These are phyloP conservation scores for Saccharomyces kudriavzevii DNA, from an alignment of 805 yeast species.

Conservation along the genomic window DNA sequence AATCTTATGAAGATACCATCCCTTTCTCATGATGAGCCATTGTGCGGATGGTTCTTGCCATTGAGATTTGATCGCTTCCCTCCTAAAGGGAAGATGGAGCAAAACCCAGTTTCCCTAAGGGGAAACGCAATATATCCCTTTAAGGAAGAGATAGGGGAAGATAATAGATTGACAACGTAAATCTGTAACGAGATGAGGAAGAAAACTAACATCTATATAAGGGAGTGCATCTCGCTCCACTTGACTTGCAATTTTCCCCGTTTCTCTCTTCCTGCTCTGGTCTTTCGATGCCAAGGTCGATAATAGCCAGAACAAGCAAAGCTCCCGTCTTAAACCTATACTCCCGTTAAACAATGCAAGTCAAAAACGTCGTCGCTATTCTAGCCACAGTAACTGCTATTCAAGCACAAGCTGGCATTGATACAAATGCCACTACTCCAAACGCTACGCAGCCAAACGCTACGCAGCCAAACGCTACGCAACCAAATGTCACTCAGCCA, in stretches of 20 bases:
- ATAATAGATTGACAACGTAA: not conserved
- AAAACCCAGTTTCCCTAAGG: not conserved
- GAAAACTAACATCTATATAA: not conserved
- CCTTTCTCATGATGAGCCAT: not conserved
- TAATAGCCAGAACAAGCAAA: not conserved
- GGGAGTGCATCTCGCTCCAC: not conserved
- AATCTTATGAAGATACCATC: not conserved
- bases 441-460: conserved; percentile 35
- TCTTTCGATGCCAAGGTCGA: too few species aligned
- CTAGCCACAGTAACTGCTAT: conserved; percentile 65
- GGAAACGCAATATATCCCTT: not conserved
- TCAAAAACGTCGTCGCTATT: conserved; percentile 58
- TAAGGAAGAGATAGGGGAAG: not conserved
- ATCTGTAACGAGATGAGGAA: not conserved
- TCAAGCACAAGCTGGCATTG: conserved; percentile 54
- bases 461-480: conserved; percentile 34
- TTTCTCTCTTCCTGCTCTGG: not conserved
- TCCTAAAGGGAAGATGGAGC: not conserved
- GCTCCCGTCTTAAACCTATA: conserved; percentile 6
- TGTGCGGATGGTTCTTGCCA: not conserved
- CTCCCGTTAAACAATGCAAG: conserved; percentile 48
- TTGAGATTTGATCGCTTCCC: not conserved
- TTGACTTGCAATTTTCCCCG: not conserved
- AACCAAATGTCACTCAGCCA: conserved; percentile 12
- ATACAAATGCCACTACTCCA: conserved; percentile 36